These are phyloP conservation scores for Calonectria montana DNA, from an alignment of 2,329 filamentous ascomycete species.

Conservation along the genomic window DNA sequence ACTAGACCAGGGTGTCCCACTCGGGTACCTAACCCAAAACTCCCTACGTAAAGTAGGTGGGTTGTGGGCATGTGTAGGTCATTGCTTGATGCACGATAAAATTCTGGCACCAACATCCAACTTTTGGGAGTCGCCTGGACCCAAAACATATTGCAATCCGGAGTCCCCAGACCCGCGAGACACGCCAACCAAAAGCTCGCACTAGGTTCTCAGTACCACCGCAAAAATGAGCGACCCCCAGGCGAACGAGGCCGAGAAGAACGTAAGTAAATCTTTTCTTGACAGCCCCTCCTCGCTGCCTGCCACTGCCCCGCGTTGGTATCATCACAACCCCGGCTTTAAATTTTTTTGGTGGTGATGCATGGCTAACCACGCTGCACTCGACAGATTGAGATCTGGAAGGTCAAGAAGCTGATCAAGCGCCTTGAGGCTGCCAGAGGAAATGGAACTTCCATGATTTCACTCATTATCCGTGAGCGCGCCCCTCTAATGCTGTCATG, in stretches of 20 bases:
- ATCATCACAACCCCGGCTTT: slow-evolving; percentile 24
- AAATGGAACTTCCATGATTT: slow-evolving; percentile 99
- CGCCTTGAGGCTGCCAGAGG: slow-evolving; percentile 95
- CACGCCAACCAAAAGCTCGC: slow-evolving; percentile 37
- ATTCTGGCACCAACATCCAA: slow-evolving; percentile 49
- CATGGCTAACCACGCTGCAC: slow-evolving; percentile 30
- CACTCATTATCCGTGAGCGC: slow-evolving; percentile 92
- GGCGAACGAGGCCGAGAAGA: slow-evolving; percentile 97
- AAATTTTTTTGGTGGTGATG: slow-evolving; percentile 18
- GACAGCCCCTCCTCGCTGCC: slow-evolving; percentile 38
- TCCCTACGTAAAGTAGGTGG: slow-evolving; percentile 27
- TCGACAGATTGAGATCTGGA: slow-evolving; percentile 81
- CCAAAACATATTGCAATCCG: slow-evolving; percentile 32
- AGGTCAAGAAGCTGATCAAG: slow-evolving; percentile 99
- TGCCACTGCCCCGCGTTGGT: slow-evolving; percentile 46
- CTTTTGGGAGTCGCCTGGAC: slow-evolving; percentile 41
- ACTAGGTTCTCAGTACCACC: slow-evolving; percentile 38
- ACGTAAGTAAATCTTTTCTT: slow-evolving; percentile 63
- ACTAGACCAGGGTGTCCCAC: slow-evolving; percentile 25
- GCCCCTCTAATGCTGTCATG: slow-evolving; percentile 3
- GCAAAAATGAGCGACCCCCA: slow-evolving; percentile 87
- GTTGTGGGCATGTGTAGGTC: slow-evolving; percentile 37
- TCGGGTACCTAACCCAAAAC: slow-evolving; percentile 24
- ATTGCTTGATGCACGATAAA: slow-evolving; percentile 44
- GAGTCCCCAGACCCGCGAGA: slow-evolving; percentile 41